These are phyloP conservation scores for Backusella luteola DNA, from an alignment of 192 early-diverging fungal species.

Conservation along the genomic window DNA sequence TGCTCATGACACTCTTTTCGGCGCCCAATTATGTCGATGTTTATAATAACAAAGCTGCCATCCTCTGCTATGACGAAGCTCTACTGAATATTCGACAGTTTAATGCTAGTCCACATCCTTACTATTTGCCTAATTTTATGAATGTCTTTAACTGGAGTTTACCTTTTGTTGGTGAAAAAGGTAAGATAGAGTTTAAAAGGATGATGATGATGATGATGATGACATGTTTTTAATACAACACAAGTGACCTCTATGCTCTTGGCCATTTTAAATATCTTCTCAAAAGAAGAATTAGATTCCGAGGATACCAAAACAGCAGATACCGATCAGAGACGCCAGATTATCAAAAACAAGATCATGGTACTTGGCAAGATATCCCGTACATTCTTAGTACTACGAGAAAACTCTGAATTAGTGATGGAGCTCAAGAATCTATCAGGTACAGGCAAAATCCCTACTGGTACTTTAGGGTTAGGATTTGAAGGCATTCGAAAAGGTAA, in stretches of 20 bases:
- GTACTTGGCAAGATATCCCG: constrained; percentile 87
- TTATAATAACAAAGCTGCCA: constrained; percentile 97
- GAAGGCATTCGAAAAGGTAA: constrained; percentile 86
- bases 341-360: constrained; percentile 84
- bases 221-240: no score
- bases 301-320: constrained; percentile 6
- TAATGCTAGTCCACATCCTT: constrained; percentile 88
- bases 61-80: constrained; percentile 95
- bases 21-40: constrained; percentile 97
- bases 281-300: constrained; percentile 80
- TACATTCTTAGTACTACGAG: constrained; percentile 84
- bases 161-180: constrained; percentile 97
- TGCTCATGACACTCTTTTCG: constrained; percentile 96
- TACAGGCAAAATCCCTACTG: constrained; percentile 74
- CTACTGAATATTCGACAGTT: constrained; percentile 98
- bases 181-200: constrained; percentile 25
- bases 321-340: constrained; percentile 56
- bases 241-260: constrained; percentile 93
- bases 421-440: constrained; percentile 89
- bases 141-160: constrained; percentile 97
- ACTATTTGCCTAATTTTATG: constrained; percentile 99
- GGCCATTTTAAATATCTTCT: constrained; percentile 90
- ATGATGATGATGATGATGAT: no score
- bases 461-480: constrained; percentile 81
- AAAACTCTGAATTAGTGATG: constrained; percentile 86